These are phyloP conservation scores for Plantago coronopus DNA, from an alignment of 305 asterid genomes.

Conservation along the genomic window DNA sequence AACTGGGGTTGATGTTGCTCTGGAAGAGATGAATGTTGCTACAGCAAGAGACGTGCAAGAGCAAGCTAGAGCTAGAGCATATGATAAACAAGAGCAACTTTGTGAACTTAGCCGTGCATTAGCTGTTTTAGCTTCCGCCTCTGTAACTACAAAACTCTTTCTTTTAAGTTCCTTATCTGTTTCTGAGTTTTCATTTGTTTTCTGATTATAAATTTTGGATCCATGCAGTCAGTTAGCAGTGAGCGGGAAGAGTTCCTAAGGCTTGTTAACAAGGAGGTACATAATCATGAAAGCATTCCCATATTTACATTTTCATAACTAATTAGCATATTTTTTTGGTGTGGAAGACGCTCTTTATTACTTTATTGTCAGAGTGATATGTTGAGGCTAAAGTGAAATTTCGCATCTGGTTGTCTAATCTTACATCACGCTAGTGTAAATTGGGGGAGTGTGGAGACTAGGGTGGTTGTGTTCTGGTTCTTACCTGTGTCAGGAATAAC, in stretches of 20 bases:
- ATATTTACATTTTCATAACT: background rate
- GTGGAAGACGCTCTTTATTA: too few species aligned
- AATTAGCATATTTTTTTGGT: background rate
- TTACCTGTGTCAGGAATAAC: too few species aligned
- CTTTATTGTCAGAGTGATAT: too few species aligned
- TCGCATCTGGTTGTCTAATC: too few species aligned
- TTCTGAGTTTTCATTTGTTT: constrained; percentile 33
- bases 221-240: constrained; percentile 81
- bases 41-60: constrained; percentile 66
- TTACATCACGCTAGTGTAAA: too few species aligned
- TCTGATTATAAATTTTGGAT: background rate
- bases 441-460: too few species aligned
- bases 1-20: constrained; percentile 79
- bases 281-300: constrained; percentile 12
- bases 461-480: too few species aligned
- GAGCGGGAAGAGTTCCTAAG: constrained; percentile 97
- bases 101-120: constrained; percentile 90
- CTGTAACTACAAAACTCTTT: constrained; percentile 43
- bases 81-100: constrained; percentile 90
- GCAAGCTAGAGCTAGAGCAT: constrained; percentile 41
- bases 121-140: constrained; percentile 90
- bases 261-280: constrained; percentile 96
- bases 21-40: constrained; percentile 78
- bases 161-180: constrained; percentile 13
- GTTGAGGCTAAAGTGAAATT: too few species aligned